Evolutionary conservation across 2,329 filamentous ascomycete genomes (phyloP), one percentile per base, ranked within the genome.

Genomic region (Diaporthe australafricana): DNA sequence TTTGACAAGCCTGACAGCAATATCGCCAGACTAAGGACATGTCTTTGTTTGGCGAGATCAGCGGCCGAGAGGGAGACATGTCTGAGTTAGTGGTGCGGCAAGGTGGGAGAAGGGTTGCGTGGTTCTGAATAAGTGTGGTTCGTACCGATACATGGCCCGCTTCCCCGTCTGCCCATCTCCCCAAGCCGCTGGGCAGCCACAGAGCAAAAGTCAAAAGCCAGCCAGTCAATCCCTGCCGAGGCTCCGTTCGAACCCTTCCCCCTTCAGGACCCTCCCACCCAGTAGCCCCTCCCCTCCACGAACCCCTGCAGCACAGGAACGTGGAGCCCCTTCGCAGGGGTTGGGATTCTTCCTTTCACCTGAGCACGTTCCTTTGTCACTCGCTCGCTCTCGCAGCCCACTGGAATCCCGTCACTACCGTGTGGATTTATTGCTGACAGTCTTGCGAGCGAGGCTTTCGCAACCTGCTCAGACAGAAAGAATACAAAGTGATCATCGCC

Each of bases 1-100:
- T 62, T 27, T 63, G 40, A 63, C 40, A n/a, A 35, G n/a, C 38
- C 22, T 62, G 56, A 62, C 38, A 40, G 60, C 42, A 48, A 48
- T 35, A 63, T 48, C 60, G 60, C 45, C 60, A 65, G 45, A 50
- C 6, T 50, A 20, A 17, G 50, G 60, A 50, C 38, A 14, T 65
- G 60, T 65, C 60, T 65, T 16, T 65, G 60, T 48, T 65, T 65
- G 60, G 60, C 60, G 60, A 65, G 60, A 65, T 65, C 60, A 38
- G 60, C 60, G 42, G 60, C 45, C 38, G 60, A 35, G 57, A 17
- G 32, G 32, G 32, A 48, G 57, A 50, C 60, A 65, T 65, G 60
- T 65, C 60, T 65, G 45, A 38, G 11, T 17, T 42, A 25, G 30
- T 48, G 42, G 27, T 63, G 60, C 42, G 42, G 60, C 45, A 50